Evolutionary conservation across 2,329 filamentous ascomycete genomes (phyloP), one percentile per base, ranked within the genome.

Genomic region (Exserohilum turcica): DNA sequence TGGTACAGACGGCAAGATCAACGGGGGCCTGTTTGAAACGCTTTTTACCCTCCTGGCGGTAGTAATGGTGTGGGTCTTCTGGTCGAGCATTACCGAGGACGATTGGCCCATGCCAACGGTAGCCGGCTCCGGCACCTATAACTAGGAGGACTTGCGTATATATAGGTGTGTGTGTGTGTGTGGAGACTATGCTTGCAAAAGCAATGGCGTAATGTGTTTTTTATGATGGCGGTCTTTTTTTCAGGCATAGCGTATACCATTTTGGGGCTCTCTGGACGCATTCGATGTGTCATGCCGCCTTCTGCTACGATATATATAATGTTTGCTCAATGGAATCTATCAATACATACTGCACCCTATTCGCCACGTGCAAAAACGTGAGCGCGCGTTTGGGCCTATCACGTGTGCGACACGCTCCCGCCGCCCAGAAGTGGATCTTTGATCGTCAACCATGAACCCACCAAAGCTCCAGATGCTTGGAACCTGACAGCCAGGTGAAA

Each of bases 21-120:
- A 99, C 71, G 94, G 94, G 43, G 86, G 93, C 5, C 77, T 99
- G 0, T 99, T 99, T 74, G 85, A 97, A 75, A 96, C 92, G 0
- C 79, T 97, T 6, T 97, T 99, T 78, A 97, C 92, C 0, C 80
- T 97, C 0, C 78, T 93, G 10, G 83, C 92, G 0, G 91, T 99
- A 4, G 82, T 91, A 15, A 86, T 86, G 77, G 78, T 97, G 60
- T 99, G 94, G 92, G 76, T 90, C 52, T 99, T 99, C 81, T 99
- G 94, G 94, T 96, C 92, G 40, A 97, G 92, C 78, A 99, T 99
- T 67, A 99, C 94, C 13, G 94, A 99, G 77, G 94, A 99, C 69
- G 93, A 97, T 79, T 99, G 94, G 94, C 91, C 92, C 2, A 80
- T 84, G 74, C 79, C 82, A 15, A 69, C 71, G 6, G 69, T 74